These are phyloP conservation scores for Fraxinus anomala DNA, from an alignment of 257 asterid species.

Conservation along the genomic window DNA sequence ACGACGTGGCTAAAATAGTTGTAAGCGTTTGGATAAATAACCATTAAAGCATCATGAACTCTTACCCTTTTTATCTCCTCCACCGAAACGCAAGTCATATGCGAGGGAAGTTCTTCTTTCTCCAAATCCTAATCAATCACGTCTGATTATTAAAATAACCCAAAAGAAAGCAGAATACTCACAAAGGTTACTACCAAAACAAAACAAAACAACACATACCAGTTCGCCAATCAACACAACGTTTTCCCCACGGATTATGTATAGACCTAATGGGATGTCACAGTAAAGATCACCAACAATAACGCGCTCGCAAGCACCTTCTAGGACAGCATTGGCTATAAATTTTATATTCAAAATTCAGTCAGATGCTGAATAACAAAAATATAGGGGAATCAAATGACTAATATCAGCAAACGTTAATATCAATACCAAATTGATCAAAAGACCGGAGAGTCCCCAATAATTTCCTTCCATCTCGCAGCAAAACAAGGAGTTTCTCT, in stretches of 20 bases:
- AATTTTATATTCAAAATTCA: conserved; percentile 21
- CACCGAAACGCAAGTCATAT: conserved; percentile 73
- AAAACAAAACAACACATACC: conserved; percentile 52
- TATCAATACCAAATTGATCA: conserved; percentile 72
- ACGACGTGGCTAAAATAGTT: conserved; percentile 1
- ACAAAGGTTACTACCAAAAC: conserved; percentile 25
- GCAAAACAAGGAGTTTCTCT: conserved; percentile 76
- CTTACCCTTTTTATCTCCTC: conserved; percentile 82
- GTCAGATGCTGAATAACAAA: not conserved
- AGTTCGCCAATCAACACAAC: conserved; percentile 97
- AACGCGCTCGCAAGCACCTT: conserved; percentile 92
- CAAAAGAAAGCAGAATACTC: conserved; percentile 21
- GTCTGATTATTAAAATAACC: conserved; percentile 38
- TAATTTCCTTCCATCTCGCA: conserved; percentile 76
- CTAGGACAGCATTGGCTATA: conserved; percentile 96
- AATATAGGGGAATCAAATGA: conserved; percentile 10
- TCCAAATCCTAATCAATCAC: conserved; percentile 65
- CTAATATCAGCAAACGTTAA: conserved; percentile 1
- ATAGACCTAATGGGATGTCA: conserved; percentile 87
- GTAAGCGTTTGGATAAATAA: not conserved
- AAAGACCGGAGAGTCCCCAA: conserved; percentile 77
- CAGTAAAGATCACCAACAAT: conserved; percentile 91
- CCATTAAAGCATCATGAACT: conserved; percentile 7
- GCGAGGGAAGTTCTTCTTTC: conserved; percentile 85
- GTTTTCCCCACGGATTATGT: conserved; percentile 94